Evolutionary conservation across 345 rosid genomes (phyloP).

Genomic region (Acer yangbiense): DNA sequence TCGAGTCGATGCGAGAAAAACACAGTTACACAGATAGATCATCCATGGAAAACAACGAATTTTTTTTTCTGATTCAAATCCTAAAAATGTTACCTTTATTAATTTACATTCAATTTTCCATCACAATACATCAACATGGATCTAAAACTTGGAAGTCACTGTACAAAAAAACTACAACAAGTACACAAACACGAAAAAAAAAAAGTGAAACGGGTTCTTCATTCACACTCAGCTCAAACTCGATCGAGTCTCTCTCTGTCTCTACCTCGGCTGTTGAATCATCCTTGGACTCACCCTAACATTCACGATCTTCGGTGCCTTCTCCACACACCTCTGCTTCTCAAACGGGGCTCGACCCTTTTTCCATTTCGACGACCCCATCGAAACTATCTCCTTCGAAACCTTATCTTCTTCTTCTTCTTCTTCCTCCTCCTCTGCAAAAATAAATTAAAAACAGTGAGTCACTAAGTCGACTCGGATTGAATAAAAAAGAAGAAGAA

Average conservation of each 20-base stretch:
- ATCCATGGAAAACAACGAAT: too few relatives aligned
- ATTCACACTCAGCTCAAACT: background rate
- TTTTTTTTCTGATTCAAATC: background rate
- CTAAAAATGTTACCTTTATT: background rate
- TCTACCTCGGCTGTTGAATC: conserved; percentile 69
- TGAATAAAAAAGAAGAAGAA: background rate
- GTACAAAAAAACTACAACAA: background rate
- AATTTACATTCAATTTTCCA: background rate
- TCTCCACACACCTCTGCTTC: conserved; percentile 42
- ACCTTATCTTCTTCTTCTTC: conserved; percentile 25
- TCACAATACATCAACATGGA: background rate
- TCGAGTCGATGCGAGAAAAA: too few relatives aligned
- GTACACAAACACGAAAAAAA: background rate
- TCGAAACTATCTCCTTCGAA: conserved; percentile 37
- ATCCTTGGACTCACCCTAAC: conserved; percentile 57
- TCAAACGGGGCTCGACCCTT: conserved; percentile 28
- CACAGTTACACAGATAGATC: too few relatives aligned
- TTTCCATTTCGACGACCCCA: conserved; percentile 43
- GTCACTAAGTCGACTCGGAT: conserved; percentile 6
- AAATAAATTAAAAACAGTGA: background rate
- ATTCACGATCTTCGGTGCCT: conserved; percentile 55
- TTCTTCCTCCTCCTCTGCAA: conserved; percentile 29
- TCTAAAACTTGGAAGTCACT: background rate
- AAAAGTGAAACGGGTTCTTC: background rate
- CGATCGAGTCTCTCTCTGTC: conserved; percentile 1